A percentile compares a stretch with the other conserved stretches of the same genome.
These are phyloP conservation scores for Microbotryum lychnidis-dioicae DNA, from an alignment of 1,284 basidiomycete genomes.

Conservation along the genomic window DNA sequence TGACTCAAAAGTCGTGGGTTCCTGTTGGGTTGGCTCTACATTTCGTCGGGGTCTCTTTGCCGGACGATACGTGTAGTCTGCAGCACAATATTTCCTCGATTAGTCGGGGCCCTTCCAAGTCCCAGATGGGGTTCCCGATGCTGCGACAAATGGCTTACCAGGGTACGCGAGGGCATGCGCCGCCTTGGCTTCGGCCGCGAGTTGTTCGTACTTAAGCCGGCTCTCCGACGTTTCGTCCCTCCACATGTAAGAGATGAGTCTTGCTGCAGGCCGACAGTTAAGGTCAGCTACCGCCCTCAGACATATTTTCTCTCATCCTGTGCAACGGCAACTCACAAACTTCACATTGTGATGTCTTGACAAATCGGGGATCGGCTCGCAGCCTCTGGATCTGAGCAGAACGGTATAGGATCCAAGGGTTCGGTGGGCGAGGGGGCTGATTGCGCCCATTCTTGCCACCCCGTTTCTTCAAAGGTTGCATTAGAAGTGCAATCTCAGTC, in stretches of 20 bases:
- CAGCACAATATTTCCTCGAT: not conserved
- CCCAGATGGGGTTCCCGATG: too few relatives aligned
- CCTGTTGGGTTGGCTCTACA: too few relatives aligned
- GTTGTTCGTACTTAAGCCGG: conserved; percentile 56
- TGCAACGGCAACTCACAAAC: conserved; percentile 7
- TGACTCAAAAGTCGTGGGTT: too few relatives aligned
- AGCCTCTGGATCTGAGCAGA: conserved; percentile 44
- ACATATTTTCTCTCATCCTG: not conserved
- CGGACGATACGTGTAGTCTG: not conserved
- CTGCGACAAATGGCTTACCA: conserved; percentile 8
- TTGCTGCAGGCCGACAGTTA: conserved; percentile 38
- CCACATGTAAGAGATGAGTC: conserved; percentile 63
- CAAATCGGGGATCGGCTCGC: conserved; percentile 11
- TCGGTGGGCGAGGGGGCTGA: conserved; percentile 64
- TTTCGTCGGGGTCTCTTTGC: not conserved
- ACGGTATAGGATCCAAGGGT: conserved; percentile 85
- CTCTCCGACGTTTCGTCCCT: conserved; percentile 50
- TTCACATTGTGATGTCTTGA: conserved; percentile 25
- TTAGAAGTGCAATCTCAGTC: too few relatives aligned
- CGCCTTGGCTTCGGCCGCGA: conserved; percentile 58
- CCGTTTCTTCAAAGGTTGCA: too few relatives aligned
- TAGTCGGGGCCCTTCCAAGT: not conserved
- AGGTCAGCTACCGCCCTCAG: too few relatives aligned
- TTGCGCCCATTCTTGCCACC: conserved; percentile 5
- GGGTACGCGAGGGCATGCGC: conserved; percentile 39